These are phyloP conservation scores for Phytophthora uliginosa DNA, from an alignment of 352 stramenopile species.

Conservation along the genomic window DNA sequence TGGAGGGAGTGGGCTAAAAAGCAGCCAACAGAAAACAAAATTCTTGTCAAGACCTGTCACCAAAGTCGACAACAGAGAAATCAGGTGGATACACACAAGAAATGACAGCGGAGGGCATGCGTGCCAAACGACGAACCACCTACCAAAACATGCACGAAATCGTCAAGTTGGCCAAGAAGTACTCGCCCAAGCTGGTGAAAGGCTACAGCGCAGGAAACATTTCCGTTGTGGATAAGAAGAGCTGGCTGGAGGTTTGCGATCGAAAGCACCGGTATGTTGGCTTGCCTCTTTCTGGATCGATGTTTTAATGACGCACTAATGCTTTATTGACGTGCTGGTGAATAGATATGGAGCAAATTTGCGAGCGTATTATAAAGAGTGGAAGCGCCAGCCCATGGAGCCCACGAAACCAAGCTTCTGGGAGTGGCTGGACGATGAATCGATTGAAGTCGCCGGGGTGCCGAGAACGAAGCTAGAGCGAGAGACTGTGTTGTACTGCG, in stretches of 20 bases:
- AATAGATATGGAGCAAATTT: conserved; percentile 98
- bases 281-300: conserved; percentile 8
- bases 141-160: conserved; percentile 93
- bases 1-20: conserved; percentile 62
- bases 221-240: conserved; percentile 93
- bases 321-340: conserved; percentile 3
- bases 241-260: conserved; percentile 91
- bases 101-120: conserved; percentile 84
- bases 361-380: conserved; percentile 97
- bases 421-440: conserved; percentile 91
- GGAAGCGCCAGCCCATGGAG: conserved; percentile 88
- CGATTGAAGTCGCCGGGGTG: conserved; percentile 89
- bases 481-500: conserved; percentile 97
- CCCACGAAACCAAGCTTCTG: conserved; percentile 85
- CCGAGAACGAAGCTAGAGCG: conserved; percentile 94
- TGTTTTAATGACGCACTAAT: neutral
- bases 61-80: conserved; percentile 7
- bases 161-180: conserved; percentile 91
- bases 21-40: conserved; percentile 5
- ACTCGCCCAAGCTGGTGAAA: conserved; percentile 90
- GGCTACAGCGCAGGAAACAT: conserved; percentile 92
- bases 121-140: conserved; percentile 76
- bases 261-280: conserved; percentile 81
- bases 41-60: conserved; percentile 8
- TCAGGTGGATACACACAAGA: conserved; percentile 23